phyloP scores from a whole-genome alignment of 2,329 filamentous ascomycete genomes.

The Penicillium sp. region DNA sequence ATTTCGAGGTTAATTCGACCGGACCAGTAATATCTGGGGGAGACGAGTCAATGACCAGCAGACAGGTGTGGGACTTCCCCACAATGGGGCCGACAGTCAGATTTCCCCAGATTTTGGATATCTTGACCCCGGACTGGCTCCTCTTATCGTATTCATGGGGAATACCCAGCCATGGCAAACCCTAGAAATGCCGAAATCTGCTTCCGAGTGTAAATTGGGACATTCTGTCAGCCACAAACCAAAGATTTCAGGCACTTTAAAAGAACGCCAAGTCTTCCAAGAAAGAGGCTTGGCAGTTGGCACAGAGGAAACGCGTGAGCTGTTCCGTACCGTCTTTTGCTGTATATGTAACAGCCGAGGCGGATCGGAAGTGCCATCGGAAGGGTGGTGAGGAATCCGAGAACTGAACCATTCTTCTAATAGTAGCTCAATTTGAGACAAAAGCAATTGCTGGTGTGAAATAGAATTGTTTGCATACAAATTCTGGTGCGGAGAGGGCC shows the following conservation, averaged over 20 bases:
- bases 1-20: neutral
- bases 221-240: neutral
- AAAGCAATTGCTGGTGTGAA: too few relatives aligned
- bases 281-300: neutral
- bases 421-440: too few relatives aligned
- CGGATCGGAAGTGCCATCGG: neutral
- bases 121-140: constrained; percentile 1
- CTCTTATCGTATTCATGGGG: neutral
- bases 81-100: neutral
- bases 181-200: neutral
- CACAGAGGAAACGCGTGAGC: neutral
- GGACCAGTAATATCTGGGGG: neutral
- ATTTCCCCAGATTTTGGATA: constrained; percentile 11
- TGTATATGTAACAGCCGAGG: constrained; percentile 1
- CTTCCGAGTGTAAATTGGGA: neutral
- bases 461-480: too few relatives aligned
- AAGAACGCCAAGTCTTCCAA: constrained; percentile 1
- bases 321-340: neutral
- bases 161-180: neutral
- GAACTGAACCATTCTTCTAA: neutral
- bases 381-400: neutral
- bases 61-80: neutral
- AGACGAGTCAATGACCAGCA: neutral
- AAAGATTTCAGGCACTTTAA: neutral
- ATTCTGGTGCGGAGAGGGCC: too few relatives aligned